Base-by-base conservation (phyloP, 1,284 basidiomycete species). In the Ceratobasidium sp. region DNA sequence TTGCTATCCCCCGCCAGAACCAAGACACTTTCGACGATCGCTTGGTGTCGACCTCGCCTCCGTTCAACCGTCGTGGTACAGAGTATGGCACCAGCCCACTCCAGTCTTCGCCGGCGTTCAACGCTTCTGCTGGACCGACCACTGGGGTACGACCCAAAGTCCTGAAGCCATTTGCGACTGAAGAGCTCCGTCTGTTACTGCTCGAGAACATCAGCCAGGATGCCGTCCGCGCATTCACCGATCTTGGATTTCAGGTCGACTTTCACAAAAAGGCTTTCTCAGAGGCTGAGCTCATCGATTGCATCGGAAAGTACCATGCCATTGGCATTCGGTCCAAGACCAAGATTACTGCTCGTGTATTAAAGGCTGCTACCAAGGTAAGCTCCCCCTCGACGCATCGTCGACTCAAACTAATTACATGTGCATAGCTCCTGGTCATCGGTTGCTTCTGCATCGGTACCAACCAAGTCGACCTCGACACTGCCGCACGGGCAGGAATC, bases 371-470 rank as follows among this genome's bases (percentile, higher is more conserved):
- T 25, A 80, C 86, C 56, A 71, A 72, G 46, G 72, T 70, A 21
- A 27, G 70, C 27, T 33, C 49, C 16, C 29, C 46, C n/a, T 25
- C 44, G 6, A 21, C 16, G 39, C 39, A 25, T 25, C 27, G 23
- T 47, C 25, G n/a, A 30, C 27, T 66, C 44, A 49, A 46, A n/a
- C 21, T 72, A 44, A 57, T 23, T 27, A 16, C 21, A 11, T 11
- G 11, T 36, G 11, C 11, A 36, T 75, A 98, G 93, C 89, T 99
- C 47, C 84, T 99, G 14, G 93, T 90, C 75, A 94, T 99, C 72
- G 97, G 97, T 46, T 99, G 97, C 80, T 99, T 99, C 87, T 99
- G 97, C 81, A 99, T 99, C 75, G 97, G 97, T 69, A 96, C 95
- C 71, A 99, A 99, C 80, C 97, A 99, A 79, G 97, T 99, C 75